Evolutionary conservation across 495 filamentous ascomycete genomes (phyloP).

Genomic region (Daldinia grandis): DNA sequence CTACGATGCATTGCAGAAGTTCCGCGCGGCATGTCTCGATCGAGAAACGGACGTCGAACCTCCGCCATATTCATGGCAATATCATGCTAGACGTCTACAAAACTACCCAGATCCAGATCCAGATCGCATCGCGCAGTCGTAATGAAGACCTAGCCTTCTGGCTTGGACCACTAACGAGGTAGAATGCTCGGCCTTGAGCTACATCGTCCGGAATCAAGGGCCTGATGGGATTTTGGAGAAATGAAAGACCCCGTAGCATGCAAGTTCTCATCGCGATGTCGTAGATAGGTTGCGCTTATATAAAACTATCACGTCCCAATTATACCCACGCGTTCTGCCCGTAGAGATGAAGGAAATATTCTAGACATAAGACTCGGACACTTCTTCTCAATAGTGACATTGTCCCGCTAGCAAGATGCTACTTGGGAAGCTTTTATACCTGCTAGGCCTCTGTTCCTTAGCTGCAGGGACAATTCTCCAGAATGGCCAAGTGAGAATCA

Average conservation of each 20-base stretch:
- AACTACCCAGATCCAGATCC: conserved; percentile 11
- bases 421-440: conserved; percentile 6
- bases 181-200: background rate
- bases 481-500: conserved; percentile 65
- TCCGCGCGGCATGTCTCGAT: conserved; percentile 26
- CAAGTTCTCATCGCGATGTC: conserved; percentile 2
- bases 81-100: background rate
- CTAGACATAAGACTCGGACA: background rate
- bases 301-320: background rate
- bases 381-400: background rate
- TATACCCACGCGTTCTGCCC: background rate
- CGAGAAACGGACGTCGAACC: conserved; percentile 24
- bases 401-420: conserved; percentile 21
- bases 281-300: background rate
- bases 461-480: conserved; percentile 63
- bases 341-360: background rate
- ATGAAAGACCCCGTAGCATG: background rate
- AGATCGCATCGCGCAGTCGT: background rate
- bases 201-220: conserved; percentile 9
- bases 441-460: conserved; percentile 44
- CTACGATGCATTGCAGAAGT: conserved; percentile 38
- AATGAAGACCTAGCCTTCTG: background rate
- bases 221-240: background rate
- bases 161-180: background rate
- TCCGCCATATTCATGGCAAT: conserved; percentile 25